Percentiles rank a stretch among this genome's conserved stretches.
Conservation (phyloP, 2,329 filamentous ascomycete species). For the Cytospora piceae region DNA sequence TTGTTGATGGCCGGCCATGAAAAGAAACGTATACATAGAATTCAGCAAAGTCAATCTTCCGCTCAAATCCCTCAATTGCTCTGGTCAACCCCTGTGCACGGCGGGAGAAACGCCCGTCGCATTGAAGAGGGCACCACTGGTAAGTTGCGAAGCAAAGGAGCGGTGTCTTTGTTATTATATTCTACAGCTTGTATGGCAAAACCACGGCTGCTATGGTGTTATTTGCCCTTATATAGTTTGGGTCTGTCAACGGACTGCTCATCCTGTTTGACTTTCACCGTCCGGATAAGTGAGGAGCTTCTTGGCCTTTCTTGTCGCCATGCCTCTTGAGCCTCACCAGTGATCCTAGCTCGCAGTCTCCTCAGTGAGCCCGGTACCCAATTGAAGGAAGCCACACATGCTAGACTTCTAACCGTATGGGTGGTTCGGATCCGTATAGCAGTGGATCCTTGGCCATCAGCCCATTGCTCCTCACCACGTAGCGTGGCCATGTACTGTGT, state of each 20-base stretch:
- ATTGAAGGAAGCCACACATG: not conserved
- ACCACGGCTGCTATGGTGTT: not conserved
- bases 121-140: too few relatives aligned
- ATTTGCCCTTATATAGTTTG: conserved; percentile 44
- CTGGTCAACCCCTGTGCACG: not conserved
- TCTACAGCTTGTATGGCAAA: not conserved
- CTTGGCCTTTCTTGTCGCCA: conserved; percentile 1
- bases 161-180: not conserved
- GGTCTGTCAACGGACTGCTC: conserved; percentile 41
- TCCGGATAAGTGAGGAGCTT: conserved; percentile 32
- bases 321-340: not conserved
- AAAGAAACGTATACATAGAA: not conserved
- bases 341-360: not conserved
- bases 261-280: conserved; percentile 38
- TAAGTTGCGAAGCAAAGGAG: not conserved
- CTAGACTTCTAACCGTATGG: not conserved
- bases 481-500: not conserved
- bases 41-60: not conserved
- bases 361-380: not conserved
- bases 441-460: not conserved
- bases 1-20: too few relatives aligned
- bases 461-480: not conserved
- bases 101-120: too few relatives aligned
- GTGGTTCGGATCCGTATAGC: too few relatives aligned
- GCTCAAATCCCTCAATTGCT: not conserved